These are phyloP conservation scores for Detonula confervacea DNA, from an alignment of 352 stramenopile genomes.

Conservation along the genomic window DNA sequence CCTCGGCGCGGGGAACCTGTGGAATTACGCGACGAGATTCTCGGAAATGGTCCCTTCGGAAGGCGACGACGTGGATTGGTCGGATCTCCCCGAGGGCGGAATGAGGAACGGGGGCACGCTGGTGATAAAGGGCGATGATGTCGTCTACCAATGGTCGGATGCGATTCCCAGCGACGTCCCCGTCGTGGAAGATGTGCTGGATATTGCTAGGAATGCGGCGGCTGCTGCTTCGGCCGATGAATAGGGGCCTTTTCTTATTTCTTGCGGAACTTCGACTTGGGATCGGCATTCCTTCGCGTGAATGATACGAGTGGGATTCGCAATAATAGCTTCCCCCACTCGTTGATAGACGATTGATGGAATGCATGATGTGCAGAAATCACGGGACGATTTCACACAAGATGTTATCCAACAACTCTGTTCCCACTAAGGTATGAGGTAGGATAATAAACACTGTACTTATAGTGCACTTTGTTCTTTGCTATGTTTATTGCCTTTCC, in stretches of 20 bases:
- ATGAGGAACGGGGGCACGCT: conserved; percentile 48
- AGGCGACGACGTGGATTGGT: conserved; percentile 2
- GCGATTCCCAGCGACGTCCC: conserved; percentile 47
- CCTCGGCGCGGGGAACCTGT: conserved; percentile 7
- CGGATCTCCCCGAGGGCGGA: conserved; percentile 47
- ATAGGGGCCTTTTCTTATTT: not conserved
- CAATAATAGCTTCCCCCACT: not conserved
- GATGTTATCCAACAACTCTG: no score
- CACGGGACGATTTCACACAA: no score
- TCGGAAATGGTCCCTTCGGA: conserved; percentile 5
- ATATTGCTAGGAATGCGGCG: conserved; percentile 7
- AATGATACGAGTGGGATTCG: conserved; percentile 7
- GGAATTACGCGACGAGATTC: not conserved
- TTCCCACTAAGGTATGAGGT: no score
- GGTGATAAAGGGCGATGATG: conserved; percentile 29
- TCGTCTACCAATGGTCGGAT: conserved; percentile 40
- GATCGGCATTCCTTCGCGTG: not conserved
- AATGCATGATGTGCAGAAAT: no score
- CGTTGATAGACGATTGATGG: not conserved
- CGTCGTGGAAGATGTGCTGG: conserved; percentile 34
- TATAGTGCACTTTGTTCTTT: no score
- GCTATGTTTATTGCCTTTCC: no score
- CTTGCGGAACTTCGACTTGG: no score
- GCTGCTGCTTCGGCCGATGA: not conserved
- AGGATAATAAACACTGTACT: no score